Evolutionary conservation across 305 asterid species (phyloP), one percentile per base, ranked within the genome.

Genomic region (Fraxinus ornus): DNA sequence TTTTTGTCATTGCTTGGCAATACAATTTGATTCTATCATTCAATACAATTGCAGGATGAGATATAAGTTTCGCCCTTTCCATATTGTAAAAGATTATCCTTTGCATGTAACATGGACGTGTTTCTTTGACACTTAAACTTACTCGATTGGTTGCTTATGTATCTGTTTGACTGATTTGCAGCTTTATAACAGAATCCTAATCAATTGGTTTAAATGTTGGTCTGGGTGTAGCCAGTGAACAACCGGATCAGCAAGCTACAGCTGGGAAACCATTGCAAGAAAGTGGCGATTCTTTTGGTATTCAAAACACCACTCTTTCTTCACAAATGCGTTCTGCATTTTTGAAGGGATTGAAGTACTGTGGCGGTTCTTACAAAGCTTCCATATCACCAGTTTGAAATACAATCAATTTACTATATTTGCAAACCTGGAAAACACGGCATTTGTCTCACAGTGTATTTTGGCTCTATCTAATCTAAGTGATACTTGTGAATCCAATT

Each of bases 171-270:
- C 66, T 76, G 47, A 35, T 36, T 64, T 90, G 91, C 95, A 94
- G 99, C 81, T 94, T 95, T 77, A 84, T 80, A 78, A 88, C 94
- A 0, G 94, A 92, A 79, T 86, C 93, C 47, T 81, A 87, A 0
- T 93, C 98, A 41, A 79, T 88, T 75, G 97, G 95, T 82, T 91
- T 95, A 90, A 95, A 95, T 78, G 84, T 88, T 77, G 97, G 96
- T 86, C 85, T 94, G 83, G 90, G 86, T 77, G 71, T 33, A 32
- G 77, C 79, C 32, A 78, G 68, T 41, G 87, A 86, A 70, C 86
- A 81, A 78, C 81, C 86, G n/a, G 78, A 85, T 36, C 86, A 84
- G 74, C 86, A 81, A 83, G 81, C 81, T 6, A 76, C 85, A 57
- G 87, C 82, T 79, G 87, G 76, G 6, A 82, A 85, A 47, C 85